phyloP scores from a whole-genome alignment of 805 yeast genomes.

The Lipomyces lipofer region DNA sequence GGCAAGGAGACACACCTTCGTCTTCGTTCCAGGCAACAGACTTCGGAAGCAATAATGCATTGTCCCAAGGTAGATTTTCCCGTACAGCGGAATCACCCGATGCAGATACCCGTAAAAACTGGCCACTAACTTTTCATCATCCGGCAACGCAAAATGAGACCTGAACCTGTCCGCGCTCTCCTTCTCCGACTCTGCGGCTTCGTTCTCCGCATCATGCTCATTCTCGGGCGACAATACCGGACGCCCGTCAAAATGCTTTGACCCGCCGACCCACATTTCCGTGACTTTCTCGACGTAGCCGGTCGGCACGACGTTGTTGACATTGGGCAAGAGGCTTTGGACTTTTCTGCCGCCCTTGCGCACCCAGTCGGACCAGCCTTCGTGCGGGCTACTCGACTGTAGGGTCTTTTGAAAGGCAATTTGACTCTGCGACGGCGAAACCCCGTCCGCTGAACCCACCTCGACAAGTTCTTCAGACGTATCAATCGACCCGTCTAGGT shows the following conservation, averaged over 20 bases:
- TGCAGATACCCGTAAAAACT: constrained; percentile 70
- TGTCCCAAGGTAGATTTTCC: constrained; percentile 73
- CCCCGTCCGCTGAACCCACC: constrained; percentile 9
- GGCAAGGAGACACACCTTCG: constrained; percentile 43
- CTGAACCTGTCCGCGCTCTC: constrained; percentile 61
- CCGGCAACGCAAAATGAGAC: constrained; percentile 63
- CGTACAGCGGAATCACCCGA: constrained; percentile 75
- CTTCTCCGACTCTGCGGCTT: constrained; percentile 31
- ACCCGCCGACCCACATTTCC: constrained; percentile 60
- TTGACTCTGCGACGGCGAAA: constrained; percentile 9
- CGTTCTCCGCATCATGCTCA: constrained; percentile 49
- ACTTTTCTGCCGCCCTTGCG: constrained; percentile 29
- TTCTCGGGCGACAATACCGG: constrained; percentile 44
- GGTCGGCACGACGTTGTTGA: constrained; percentile 4
- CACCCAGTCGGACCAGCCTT: constrained; percentile 34
- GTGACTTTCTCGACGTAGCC: constrained; percentile 39
- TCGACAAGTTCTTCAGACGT: constrained; percentile 23
- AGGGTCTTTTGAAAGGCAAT: background rate
- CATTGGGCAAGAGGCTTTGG: constrained; percentile 20
- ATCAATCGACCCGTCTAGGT: constrained; percentile 5
- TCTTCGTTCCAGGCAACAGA: constrained; percentile 70
- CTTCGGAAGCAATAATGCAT: constrained; percentile 77
- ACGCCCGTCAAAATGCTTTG: constrained; percentile 56
- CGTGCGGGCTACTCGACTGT: background rate
- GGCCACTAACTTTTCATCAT: constrained; percentile 55